Evolutionary conservation across 306 rosid species (phyloP).

Genomic region (Vachellia collinsii): DNA sequence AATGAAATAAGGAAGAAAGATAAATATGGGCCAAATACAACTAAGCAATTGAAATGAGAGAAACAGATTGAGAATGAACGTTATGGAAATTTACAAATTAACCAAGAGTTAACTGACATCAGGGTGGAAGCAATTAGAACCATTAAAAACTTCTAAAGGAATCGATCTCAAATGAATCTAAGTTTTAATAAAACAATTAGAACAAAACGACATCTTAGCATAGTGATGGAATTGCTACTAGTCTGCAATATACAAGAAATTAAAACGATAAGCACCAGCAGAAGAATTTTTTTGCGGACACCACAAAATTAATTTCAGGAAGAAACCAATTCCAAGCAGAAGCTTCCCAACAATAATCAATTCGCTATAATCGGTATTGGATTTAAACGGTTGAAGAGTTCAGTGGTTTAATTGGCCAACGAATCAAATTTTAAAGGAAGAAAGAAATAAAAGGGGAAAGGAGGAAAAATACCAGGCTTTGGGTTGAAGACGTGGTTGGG

Average conservation of each 20-base stretch:
- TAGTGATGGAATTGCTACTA: not conserved
- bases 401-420: not conserved
- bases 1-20: conserved; percentile 27
- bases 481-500: conserved; percentile 62
- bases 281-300: not conserved
- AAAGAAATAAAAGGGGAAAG: not conserved
- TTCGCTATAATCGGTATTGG: not conserved
- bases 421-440: not conserved
- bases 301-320: not conserved
- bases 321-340: not conserved
- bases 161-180: not conserved
- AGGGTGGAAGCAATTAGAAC: not conserved
- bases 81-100: not conserved
- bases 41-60: not conserved
- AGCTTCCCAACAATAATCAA: not conserved
- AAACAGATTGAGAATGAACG: not conserved
- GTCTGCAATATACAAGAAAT: not conserved
- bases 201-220: not conserved
- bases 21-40: conserved; percentile 4
- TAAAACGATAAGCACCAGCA: not conserved
- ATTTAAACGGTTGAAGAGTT: not conserved
- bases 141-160: conserved; percentile 3
- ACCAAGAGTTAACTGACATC: conserved; percentile 4
- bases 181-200: not conserved
- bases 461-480: conserved; percentile 49